A percentile compares a stretch with the other conserved stretches of the same genome.
Evolutionary conservation across 163 green algal genomes (phyloP).

Genomic region (Chlamydomonas reinhardtii): DNA sequence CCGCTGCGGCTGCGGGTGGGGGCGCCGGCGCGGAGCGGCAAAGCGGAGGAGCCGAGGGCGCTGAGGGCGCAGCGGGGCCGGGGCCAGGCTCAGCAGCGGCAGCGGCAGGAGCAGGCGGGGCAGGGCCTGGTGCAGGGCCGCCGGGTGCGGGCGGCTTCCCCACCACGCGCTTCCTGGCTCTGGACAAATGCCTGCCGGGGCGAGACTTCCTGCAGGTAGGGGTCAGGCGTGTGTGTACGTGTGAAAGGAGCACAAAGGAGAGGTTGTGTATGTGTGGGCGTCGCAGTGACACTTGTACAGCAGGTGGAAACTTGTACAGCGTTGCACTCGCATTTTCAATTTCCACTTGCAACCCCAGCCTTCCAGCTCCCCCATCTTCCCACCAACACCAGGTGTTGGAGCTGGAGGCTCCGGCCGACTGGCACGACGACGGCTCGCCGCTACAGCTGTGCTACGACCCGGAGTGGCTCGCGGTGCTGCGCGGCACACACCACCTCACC

Average conservation of each 20-base stretch:
- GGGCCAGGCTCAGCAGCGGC: constrained; percentile 16
- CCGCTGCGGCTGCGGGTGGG: background rate
- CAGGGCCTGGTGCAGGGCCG: background rate
- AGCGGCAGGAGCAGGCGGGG: constrained; percentile 37
- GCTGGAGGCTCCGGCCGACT: constrained; percentile 70
- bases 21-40: background rate
- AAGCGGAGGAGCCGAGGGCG: background rate
- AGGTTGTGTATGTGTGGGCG: background rate
- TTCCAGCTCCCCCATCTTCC: constrained; percentile 9
- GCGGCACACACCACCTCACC: constrained; percentile 79
- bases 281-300: background rate
- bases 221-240: background rate
- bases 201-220: constrained; percentile 94
- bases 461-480: constrained; percentile 95
- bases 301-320: no score
- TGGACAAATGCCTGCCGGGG: constrained; percentile 98
- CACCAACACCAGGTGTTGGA: constrained; percentile 81
- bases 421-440: constrained; percentile 55
- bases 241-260: no score
- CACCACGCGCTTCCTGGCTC: constrained; percentile 91
- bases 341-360: no score
- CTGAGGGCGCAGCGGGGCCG: background rate
- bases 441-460: constrained; percentile 88
- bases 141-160: background rate
- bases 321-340: no score